These are phyloP conservation scores for Xylaria sp. DNA, from an alignment of 2,329 filamentous ascomycete genomes.

Conservation along the genomic window DNA sequence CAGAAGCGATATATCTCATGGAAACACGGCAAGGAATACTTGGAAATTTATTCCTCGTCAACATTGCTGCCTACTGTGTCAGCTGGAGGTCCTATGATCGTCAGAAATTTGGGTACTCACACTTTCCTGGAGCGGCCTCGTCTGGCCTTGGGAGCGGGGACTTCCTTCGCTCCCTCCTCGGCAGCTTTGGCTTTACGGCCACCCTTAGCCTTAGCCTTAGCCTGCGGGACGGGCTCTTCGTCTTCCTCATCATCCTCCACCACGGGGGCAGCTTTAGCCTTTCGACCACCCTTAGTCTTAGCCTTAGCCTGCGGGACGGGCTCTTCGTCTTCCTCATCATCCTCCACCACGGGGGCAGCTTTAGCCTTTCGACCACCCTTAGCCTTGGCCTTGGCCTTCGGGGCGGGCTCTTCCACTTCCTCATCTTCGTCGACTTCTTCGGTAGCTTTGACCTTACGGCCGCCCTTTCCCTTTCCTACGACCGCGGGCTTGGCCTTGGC, in stretches of 20 bases:
- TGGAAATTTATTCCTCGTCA: background rate
- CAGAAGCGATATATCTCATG: background rate
- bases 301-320: conserved; percentile 37
- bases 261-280: conserved; percentile 15
- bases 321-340: conserved; percentile 28
- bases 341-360: conserved; percentile 19
- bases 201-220: conserved; percentile 33
- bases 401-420: conserved; percentile 34
- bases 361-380: conserved; percentile 29
- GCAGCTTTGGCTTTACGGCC: conserved; percentile 32
- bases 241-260: conserved; percentile 29
- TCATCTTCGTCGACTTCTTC: conserved; percentile 28
- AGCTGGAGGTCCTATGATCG: background rate
- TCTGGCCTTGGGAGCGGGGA: conserved; percentile 21
- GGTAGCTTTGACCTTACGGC: conserved; percentile 20
- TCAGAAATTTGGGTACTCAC: conserved; percentile 1
- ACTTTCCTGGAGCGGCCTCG: conserved; percentile 21
- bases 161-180: conserved; percentile 19
- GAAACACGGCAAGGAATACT: background rate
- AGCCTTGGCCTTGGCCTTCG: conserved; percentile 28
- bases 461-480: conserved; percentile 17
- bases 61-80: background rate
- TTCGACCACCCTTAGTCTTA: conserved; percentile 27
- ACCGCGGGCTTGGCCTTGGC: conserved; percentile 26
- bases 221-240: conserved; percentile 37